Base-by-base conservation (phyloP, 768 basidiomycete genomes). In the Hygrophorus russula region DNA sequence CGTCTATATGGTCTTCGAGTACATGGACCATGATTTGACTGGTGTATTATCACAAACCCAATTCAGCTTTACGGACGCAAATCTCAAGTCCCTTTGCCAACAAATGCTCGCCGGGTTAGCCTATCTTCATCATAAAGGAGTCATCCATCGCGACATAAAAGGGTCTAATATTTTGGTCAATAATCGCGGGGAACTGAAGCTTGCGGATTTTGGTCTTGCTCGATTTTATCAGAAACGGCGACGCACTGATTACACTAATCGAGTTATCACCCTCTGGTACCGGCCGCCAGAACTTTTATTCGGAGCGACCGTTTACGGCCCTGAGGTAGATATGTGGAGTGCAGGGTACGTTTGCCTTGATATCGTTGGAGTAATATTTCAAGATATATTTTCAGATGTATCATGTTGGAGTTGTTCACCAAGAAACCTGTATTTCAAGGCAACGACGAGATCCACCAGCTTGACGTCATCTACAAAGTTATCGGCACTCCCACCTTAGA, bases 301-400 rank as follows among this genome's bases (percentile, higher is more conserved):
- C 53, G 96, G 96, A 20, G 88, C 92, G 24, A 99, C 96, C 0
- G 78, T 91, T 10, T 99, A 99, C 64, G 93, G 91, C 2, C 83
- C 92, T 4, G 93, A 94, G 56, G 94, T 99, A 17, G 96, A 99
- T 56, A 96, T 98, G 82, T 99, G 96, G 96, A 94, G 91, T 59
- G 96, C 96, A 33, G 96, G 96, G 91, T 94, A 64, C 52, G 73
- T 63, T 27, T 32, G 24, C 24, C 10, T 29, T 28, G 10, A 42
- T 19, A 24, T 36, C 41, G 31, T 8, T 37, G 20, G 11, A 15
- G 18, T n/a, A 36, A 15, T 42, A 14, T 13, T 36, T 28, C 5
- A 5, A 30, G 45, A 31, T 31, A 14, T 35, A 34, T 38, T 37
- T 49, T 4, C 50, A 98, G 93, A 35, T 98, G 96, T 61, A 99